Percentiles rank a stretch among this genome's conserved stretches.
Conservation (phyloP, 2,329 filamentous ascomycete genomes). For the Lecanicillium sp. region DNA sequence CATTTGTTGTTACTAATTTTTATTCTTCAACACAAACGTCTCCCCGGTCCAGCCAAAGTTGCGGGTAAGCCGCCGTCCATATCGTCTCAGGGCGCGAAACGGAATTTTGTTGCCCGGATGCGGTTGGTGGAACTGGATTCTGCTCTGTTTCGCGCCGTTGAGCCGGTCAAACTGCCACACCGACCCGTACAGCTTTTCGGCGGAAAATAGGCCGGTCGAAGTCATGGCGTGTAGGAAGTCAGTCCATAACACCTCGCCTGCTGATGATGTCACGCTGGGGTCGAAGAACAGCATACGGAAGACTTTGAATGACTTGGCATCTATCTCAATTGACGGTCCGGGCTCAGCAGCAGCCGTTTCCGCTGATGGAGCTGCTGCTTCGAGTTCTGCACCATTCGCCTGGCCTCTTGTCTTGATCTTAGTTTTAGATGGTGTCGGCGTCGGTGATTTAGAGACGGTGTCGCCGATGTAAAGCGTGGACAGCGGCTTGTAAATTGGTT, state of each 20-base stretch:
- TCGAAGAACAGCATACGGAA: constrained; percentile 38
- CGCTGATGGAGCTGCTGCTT: neutral
- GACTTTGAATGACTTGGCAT: constrained; percentile 28
- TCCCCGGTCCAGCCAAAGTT: constrained; percentile 44
- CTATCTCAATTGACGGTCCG: constrained; percentile 21
- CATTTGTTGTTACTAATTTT: no score
- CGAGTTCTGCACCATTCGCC: no score
- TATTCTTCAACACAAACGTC: constrained; percentile 33
- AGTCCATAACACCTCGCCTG: constrained; percentile 45
- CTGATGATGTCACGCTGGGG: constrained; percentile 27
- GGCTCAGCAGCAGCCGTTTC: neutral
- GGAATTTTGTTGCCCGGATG: constrained; percentile 49
- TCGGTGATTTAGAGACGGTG: neutral
- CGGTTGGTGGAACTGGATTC: constrained; percentile 57
- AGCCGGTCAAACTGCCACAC: constrained; percentile 52
- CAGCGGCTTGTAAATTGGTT: constrained; percentile 19
- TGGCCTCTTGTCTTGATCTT: neutral
- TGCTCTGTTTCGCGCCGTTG: constrained; percentile 34
- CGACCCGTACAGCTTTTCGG: constrained; percentile 54
- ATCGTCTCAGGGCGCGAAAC: constrained; percentile 37
- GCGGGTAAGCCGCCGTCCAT: constrained; percentile 42
- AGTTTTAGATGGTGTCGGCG: neutral
- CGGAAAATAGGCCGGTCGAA: constrained; percentile 39
- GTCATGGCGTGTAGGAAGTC: constrained; percentile 50
- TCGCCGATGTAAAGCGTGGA: constrained; percentile 19